Percentiles rank a stretch among this genome's conserved stretches.
These are phyloP conservation scores for Grifola frondosa DNA, from an alignment of 1,284 basidiomycete species.

Conservation along the genomic window DNA sequence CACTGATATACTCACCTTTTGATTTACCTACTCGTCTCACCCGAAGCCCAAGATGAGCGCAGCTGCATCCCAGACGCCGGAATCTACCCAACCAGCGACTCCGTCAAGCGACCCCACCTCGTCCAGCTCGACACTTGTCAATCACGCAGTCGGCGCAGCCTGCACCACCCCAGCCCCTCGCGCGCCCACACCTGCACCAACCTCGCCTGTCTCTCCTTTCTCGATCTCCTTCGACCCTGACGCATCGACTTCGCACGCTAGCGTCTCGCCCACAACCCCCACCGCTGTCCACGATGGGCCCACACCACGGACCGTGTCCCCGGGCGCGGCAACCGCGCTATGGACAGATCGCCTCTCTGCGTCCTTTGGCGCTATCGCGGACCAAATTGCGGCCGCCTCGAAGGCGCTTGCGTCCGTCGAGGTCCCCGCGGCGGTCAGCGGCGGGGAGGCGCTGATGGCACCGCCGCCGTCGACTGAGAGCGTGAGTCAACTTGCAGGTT, in stretches of 20 bases:
- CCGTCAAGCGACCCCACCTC: conserved; percentile 13
- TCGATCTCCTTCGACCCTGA: conserved; percentile 27
- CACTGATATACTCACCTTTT: too few species aligned
- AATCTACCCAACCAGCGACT: conserved; percentile 6
- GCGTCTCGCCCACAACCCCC: conserved; percentile 6
- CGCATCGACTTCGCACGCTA: conserved; percentile 7
- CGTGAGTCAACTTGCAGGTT: conserved; percentile 12
- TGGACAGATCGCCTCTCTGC: conserved; percentile 34
- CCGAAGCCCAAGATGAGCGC: too few species aligned
- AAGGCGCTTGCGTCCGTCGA: conserved; percentile 35
- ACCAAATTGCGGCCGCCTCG: conserved; percentile 41
- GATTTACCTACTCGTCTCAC: too few species aligned
- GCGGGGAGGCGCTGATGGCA: neutral
- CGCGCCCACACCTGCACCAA: neutral
- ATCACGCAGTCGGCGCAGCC: too few species aligned
- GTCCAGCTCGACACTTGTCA: conserved; percentile 21
- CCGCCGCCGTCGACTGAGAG: conserved; percentile 1
- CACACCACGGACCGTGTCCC: conserved; percentile 1
- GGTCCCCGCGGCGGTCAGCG: conserved; percentile 10
- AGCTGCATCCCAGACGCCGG: too few species aligned
- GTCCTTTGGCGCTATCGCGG: conserved; percentile 39
- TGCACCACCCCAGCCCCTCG: neutral
- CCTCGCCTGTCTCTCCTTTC: conserved; percentile 20
- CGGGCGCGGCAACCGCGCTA: conserved; percentile 7
- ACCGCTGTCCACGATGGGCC: conserved; percentile 9